These are phyloP conservation scores for Pelagophyceae sp. DNA, from an alignment of 352 stramenopile species.

Conservation along the genomic window DNA sequence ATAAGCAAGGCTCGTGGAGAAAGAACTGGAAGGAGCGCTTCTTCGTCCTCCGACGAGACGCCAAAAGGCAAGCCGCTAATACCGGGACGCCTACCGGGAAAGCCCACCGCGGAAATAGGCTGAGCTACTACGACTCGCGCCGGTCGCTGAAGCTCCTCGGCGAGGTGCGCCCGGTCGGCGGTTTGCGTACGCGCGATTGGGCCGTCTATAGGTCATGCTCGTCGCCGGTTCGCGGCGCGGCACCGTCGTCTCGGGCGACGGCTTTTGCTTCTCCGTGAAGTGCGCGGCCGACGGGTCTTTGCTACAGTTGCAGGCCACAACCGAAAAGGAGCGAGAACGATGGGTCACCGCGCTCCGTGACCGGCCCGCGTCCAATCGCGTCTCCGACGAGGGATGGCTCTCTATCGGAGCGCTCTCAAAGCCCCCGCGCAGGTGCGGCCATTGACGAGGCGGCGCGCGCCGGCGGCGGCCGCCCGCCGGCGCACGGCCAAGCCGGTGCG, in stretches of 20 bases:
- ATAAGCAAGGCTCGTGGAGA: constrained; percentile 20
- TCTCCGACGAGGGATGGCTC: no score
- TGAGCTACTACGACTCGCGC: not conserved
- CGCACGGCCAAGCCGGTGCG: no score
- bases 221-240: not conserved
- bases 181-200: not conserved
- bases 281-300: not conserved
- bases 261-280: not conserved
- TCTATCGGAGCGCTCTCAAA: no score
- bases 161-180: not conserved
- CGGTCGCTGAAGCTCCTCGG: constrained; percentile 4
- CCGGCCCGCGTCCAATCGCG: no score
- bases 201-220: not conserved
- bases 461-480: no score
- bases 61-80: no score
- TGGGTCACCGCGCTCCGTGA: not conserved
- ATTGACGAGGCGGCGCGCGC: no score
- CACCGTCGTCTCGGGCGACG: not conserved
- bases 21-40: constrained; percentile 27
- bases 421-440: no score
- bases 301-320: not conserved
- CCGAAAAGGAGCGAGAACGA: not conserved
- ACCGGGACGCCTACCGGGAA: not conserved
- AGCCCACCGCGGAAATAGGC: not conserved
- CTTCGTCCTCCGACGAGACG: constrained; percentile 9